phyloP scores from a whole-genome alignment of 768 basidiomycete genomes.

The Dendrothele bispora region DNA sequence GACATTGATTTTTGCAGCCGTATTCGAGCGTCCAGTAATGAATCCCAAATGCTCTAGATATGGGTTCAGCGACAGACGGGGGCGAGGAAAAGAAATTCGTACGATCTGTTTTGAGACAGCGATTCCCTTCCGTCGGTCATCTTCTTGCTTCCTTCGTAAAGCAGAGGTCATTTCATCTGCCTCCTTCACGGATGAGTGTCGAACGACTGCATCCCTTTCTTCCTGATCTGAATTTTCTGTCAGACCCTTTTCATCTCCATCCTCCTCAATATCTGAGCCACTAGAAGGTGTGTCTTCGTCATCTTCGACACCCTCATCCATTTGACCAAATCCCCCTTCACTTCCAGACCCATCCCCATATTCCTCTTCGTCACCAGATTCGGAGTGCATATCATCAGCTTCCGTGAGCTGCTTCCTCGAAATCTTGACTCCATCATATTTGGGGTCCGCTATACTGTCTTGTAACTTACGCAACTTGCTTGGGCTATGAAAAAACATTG shows the following conservation, averaged over 20 bases:
- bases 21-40: slow-evolving; percentile 87
- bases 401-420: slow-evolving; percentile 60
- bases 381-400: slow-evolving; percentile 24
- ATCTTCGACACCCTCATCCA: slow-evolving; percentile 11
- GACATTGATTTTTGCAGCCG: slow-evolving; percentile 79
- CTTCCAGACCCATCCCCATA: slow-evolving; percentile 25
- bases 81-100: slow-evolving; percentile 29
- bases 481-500: slow-evolving; percentile 46
- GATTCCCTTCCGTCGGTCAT: slow-evolving; percentile 78
- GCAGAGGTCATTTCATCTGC: slow-evolving; percentile 47
- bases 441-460: slow-evolving; percentile 68
- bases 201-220: slow-evolving; percentile 6
- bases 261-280: slow-evolving; percentile 16
- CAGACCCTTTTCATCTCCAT: slow-evolving; percentile 21
- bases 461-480: slow-evolving; percentile 68
- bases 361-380: slow-evolving; percentile 21
- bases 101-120: slow-evolving; percentile 86
- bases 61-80: not conserved
- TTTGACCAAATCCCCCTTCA: slow-evolving; percentile 22
- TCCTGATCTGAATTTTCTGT: slow-evolving; percentile 12
- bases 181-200: slow-evolving; percentile 12
- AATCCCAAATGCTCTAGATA: slow-evolving; percentile 80
- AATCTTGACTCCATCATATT: slow-evolving; percentile 72
- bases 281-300: slow-evolving; percentile 10
- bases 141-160: slow-evolving; percentile 60